These are phyloP conservation scores for Colletotrichum shisoi DNA, from an alignment of 2,329 filamentous ascomycete genomes.

Conservation along the genomic window DNA sequence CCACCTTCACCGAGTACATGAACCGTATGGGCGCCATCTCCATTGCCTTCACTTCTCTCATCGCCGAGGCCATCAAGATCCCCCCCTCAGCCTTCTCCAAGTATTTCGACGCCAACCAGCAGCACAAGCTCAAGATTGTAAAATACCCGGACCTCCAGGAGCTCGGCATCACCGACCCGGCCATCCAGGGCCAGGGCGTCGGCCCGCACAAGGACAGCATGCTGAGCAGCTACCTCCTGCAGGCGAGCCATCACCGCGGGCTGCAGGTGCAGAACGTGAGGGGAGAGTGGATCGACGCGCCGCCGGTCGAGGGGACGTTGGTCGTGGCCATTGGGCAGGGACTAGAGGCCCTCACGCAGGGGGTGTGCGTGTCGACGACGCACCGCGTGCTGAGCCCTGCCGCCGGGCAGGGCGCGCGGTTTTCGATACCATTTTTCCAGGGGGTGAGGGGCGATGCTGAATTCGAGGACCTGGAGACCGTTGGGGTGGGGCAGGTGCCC, in stretches of 20 bases:
- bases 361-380: slow-evolving; percentile 82
- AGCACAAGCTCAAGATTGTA: slow-evolving; percentile 90
- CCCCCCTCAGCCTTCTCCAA: slow-evolving; percentile 73
- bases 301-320: slow-evolving; percentile 76
- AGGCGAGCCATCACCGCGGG: slow-evolving; percentile 77
- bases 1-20: slow-evolving; percentile 78
- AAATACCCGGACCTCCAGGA: slow-evolving; percentile 80
- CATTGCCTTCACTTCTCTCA: slow-evolving; percentile 77
- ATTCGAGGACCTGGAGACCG: slow-evolving; percentile 76
- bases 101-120: slow-evolving; percentile 78
- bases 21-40: slow-evolving; percentile 75
- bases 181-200: slow-evolving; percentile 65
- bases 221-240: slow-evolving; percentile 81
- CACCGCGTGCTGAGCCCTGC: slow-evolving; percentile 81
- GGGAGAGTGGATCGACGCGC: slow-evolving; percentile 83
- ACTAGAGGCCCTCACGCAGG: slow-evolving; percentile 82
- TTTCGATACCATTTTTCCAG: slow-evolving; percentile 87
- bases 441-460: slow-evolving; percentile 80
- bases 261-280: slow-evolving; percentile 83
- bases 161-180: slow-evolving; percentile 55
- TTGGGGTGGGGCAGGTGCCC: slow-evolving; percentile 67
- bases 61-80: slow-evolving; percentile 83
- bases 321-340: slow-evolving; percentile 90
- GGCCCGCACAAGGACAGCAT: slow-evolving; percentile 88
- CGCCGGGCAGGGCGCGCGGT: slow-evolving; percentile 74